These are phyloP conservation scores for Epichloe coenophiala DNA, from an alignment of 2,329 filamentous ascomycete genomes.

Conservation along the genomic window DNA sequence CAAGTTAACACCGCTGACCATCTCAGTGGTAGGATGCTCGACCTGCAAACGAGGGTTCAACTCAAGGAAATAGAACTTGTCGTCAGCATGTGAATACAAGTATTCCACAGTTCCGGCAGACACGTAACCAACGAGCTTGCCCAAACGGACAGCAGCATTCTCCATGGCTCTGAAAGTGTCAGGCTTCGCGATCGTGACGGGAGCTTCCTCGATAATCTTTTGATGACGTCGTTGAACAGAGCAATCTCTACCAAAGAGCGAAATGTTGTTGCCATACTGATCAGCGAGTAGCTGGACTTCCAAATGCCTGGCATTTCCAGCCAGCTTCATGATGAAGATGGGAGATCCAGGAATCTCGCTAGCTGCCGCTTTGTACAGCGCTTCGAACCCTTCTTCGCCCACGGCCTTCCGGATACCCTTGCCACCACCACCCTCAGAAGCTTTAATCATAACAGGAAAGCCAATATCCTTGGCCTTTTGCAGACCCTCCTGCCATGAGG, in stretches of 20 bases:
- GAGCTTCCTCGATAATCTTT: conserved; percentile 98
- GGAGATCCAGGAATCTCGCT: conserved; percentile 97
- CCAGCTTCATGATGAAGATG: conserved; percentile 99
- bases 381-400: conserved; percentile 69
- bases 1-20: conserved; percentile 96
- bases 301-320: conserved; percentile 88
- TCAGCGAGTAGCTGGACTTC: conserved; percentile 96
- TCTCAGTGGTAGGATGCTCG: conserved; percentile 97
- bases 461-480: conserved; percentile 78
- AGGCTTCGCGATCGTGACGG: conserved; percentile 86
- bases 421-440: conserved; percentile 97
- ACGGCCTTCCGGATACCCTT: conserved; percentile 98
- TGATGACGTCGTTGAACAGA: conserved; percentile 97
- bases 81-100: conserved; percentile 91
- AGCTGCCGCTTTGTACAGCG: conserved; percentile 86
- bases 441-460: conserved; percentile 99
- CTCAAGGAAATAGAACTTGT: conserved; percentile 99
- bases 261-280: conserved; percentile 99
- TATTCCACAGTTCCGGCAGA: conserved; percentile 98
- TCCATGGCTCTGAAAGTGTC: conserved; percentile 94
- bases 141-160: conserved; percentile 85
- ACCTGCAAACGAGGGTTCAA: conserved; percentile 98
- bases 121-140: conserved; percentile 90
- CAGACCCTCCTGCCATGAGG: conserved; percentile 80
- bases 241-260: conserved; percentile 94